Percentiles rank a stretch among this genome's conserved stretches.
These are phyloP conservation scores for Trametes hirsuta DNA, from an alignment of 1,284 basidiomycete genomes.

Conservation along the genomic window DNA sequence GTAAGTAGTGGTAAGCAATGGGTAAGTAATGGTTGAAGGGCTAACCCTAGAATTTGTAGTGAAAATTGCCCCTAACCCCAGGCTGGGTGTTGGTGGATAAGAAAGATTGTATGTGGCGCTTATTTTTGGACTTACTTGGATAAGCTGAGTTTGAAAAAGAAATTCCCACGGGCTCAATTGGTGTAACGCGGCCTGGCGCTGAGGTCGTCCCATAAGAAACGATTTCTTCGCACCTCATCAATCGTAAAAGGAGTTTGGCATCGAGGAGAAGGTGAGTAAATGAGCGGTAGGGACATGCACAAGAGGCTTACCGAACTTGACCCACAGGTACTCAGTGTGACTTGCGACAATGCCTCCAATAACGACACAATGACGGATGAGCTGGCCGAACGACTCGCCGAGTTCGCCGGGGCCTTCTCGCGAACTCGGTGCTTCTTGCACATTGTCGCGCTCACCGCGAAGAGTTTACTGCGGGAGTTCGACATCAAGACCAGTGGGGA, in stretches of 20 bases:
- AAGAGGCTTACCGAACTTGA: neutral
- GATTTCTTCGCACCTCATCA: too few relatives aligned
- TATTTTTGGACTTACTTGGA: too few relatives aligned
- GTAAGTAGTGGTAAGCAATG: too few relatives aligned
- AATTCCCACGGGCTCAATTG: too few relatives aligned
- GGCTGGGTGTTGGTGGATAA: too few relatives aligned
- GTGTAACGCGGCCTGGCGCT: too few relatives aligned
- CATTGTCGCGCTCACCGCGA: neutral
- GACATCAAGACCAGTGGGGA: neutral
- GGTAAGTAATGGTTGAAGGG: too few relatives aligned
- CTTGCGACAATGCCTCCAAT: constrained; percentile 34
- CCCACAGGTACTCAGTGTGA: neutral
- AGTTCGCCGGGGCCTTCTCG: neutral
- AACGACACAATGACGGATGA: constrained; percentile 37
- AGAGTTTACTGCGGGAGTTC: neutral
- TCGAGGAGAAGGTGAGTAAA: constrained; percentile 36
- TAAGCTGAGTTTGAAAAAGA: too few relatives aligned
- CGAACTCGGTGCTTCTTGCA: neutral
- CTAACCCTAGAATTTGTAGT: too few relatives aligned
- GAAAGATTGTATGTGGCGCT: too few relatives aligned
- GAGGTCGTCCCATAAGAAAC: too few relatives aligned
- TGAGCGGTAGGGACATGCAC: constrained; percentile 17
- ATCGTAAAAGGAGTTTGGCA: constrained; percentile 34
- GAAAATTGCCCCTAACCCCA: too few relatives aligned
- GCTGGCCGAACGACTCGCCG: constrained; percentile 24